phyloP scores from a whole-genome alignment of 2,329 filamentous ascomycete genomes.

The Arthrobotrys entomopaga region DNA sequence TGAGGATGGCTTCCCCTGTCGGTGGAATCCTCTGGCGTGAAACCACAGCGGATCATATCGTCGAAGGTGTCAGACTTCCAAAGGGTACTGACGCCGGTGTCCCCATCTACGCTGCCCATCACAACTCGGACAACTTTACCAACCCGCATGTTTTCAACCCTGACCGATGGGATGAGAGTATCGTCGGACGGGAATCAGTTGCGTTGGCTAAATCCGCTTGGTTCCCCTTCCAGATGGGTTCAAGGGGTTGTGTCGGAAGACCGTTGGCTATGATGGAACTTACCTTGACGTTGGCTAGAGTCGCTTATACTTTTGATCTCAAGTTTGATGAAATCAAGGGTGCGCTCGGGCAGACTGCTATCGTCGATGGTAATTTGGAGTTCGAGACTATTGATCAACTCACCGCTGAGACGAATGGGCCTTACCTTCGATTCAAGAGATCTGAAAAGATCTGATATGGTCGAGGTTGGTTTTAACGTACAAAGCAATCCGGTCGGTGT shows the following conservation, averaged over 20 bases:
- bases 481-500: too few relatives aligned
- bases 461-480: background rate
- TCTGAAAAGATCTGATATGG: background rate
- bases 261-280: constrained; percentile 75
- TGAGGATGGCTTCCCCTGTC: constrained; percentile 72
- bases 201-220: constrained; percentile 73
- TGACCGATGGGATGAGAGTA: constrained; percentile 69
- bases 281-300: constrained; percentile 70
- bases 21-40: constrained; percentile 71
- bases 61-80: constrained; percentile 69
- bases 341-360: constrained; percentile 33
- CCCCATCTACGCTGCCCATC: constrained; percentile 75
- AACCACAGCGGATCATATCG: constrained; percentile 62
- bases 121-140: constrained; percentile 72
- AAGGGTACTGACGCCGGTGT: constrained; percentile 72
- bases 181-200: constrained; percentile 61
- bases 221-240: constrained; percentile 77
- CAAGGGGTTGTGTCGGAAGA: constrained; percentile 78
- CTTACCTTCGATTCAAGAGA: constrained; percentile 72
- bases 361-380: constrained; percentile 20
- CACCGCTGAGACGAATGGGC: constrained; percentile 77
- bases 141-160: constrained; percentile 70
- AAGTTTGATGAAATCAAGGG: constrained; percentile 58
- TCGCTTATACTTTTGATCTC: constrained; percentile 66
- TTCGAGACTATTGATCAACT: constrained; percentile 70